Conservation (phyloP, 1,284 basidiomycete genomes). For the Anthracocystis setariae region DNA sequence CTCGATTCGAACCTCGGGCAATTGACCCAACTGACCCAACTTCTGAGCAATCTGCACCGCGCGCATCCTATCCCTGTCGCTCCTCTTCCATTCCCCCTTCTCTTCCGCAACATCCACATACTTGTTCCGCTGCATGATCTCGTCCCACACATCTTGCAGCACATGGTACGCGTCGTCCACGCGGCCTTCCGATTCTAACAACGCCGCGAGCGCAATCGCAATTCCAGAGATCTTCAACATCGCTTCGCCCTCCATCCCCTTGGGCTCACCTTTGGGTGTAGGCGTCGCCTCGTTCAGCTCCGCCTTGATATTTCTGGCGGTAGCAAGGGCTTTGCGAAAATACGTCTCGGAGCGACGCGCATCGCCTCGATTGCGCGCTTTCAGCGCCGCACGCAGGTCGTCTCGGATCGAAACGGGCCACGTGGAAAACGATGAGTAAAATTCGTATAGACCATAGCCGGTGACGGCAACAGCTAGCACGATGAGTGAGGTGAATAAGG, state of each 20-base stretch:
- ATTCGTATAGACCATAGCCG: slow-evolving; percentile 64
- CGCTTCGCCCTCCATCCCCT: slow-evolving; percentile 19
- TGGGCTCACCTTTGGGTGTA: slow-evolving; percentile 22
- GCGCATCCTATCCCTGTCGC: slow-evolving; percentile 55
- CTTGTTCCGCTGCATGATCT: slow-evolving; percentile 37
- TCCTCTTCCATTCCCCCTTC: slow-evolving; percentile 27
- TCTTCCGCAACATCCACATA: slow-evolving; percentile 15
- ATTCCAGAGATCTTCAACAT: slow-evolving; percentile 67
- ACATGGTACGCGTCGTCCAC: slow-evolving; percentile 46
- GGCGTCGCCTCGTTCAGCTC: slow-evolving; percentile 40
- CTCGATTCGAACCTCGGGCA: slow-evolving; percentile 38
- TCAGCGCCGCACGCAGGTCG: slow-evolving; percentile 64
- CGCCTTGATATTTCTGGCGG: slow-evolving; percentile 40
- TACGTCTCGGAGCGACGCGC: slow-evolving; percentile 51
- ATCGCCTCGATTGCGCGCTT: slow-evolving; percentile 62
- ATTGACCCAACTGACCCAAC: slow-evolving; percentile 55
- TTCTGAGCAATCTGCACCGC: slow-evolving; percentile 62
- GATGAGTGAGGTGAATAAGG: slow-evolving; percentile 48
- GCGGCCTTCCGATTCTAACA: slow-evolving; percentile 60
- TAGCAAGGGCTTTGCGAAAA: slow-evolving; percentile 59
- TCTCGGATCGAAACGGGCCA: slow-evolving; percentile 66
- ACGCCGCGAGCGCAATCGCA: slow-evolving; percentile 60
- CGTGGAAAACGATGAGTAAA: slow-evolving; percentile 64
- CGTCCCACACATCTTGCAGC: slow-evolving; percentile 59
- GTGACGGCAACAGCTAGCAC: slow-evolving; percentile 62